Evolutionary conservation across 2,329 filamentous ascomycete genomes (phyloP), one percentile per base, ranked within the genome.

Genomic region (Ascosphaera apis): DNA sequence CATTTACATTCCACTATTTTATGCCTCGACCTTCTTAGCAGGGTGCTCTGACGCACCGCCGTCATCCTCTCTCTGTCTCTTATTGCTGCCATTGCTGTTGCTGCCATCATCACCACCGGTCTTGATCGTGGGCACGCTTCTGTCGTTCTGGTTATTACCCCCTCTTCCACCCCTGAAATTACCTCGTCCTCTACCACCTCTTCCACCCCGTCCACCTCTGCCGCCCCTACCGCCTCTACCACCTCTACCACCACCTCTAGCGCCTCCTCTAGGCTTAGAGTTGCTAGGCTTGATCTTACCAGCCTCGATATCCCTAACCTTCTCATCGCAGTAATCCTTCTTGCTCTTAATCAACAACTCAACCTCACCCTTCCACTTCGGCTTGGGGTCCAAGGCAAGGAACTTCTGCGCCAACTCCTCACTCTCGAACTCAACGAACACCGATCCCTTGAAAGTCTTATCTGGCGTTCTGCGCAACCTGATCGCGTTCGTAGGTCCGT

Each of bases 371-470:
- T 91, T 74, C 72, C 74, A 98, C 53, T 75, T 70, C 40, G 88
- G 88, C 54, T 77, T 74, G 15, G 80, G 75, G 37, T 91, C 77
- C 30, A 82, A 61, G 11, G 63, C 71, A 41, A 93, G 61, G 58
- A 98, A 98, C 40, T 72, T 72, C 53, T 83, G 67, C 48, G 80
- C 75, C 15, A 71, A 67, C 45, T 91, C 80, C 49, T 83, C 76
- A 35, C 70, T 69, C 42, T 70, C 66, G 55, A 95, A 98, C 56
- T 93, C 86, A 44, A 92, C 81, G 52, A 93, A 95, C 39, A 92
- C 81, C 45, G 82, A 92, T 46, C 86, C 83, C 67, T 98, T 98
- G 73, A 95, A 98, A 36, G 67, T 60, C 48, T 72, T 73, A 34
- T 68, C 59, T 41, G 74, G 62, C 31, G 67, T 64, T 44, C 88